Evolutionary conservation across 345 rosid genomes (phyloP), one percentile per base, ranked within the genome.

Genomic region (Abelmoschus esculentus): DNA sequence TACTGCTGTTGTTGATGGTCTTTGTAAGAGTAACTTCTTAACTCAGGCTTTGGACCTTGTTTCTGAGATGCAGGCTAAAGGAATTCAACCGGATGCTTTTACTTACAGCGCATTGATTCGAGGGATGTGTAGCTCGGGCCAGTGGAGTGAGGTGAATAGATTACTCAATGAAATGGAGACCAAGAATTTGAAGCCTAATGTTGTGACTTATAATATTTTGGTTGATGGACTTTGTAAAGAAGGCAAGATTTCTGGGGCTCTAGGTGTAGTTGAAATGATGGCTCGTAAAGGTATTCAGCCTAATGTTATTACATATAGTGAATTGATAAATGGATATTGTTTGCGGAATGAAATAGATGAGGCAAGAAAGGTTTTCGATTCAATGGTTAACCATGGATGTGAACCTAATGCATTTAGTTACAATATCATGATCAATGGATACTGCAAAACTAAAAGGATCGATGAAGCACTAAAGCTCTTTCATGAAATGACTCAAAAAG

Each of bases 391-490:
- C n/a, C 14, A 17, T 50, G 57, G 60, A 7, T 18, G 40, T 67
- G 28, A 52, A 34, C 71, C 46, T 4, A 34, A 67, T 36, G 58
- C 28, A 17, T n/a, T 67, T 52, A 28, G 46, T 32, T 67, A 52
- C 44, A 67, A 34, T 15, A 47, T 54, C 46, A n/a, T 50, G 46
- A 52, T 67, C 10, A 67, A 67, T 67, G 71, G 71, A 31, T 67
- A 67, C 22, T 67, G 46, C 57, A 52, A 47, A 67, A 49, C 26
- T 18, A 52, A 29, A 6, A 67, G 22, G 60, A 52, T 67, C 11
- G 71, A 50, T n/a, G 58, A 67, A 54, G 71, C 71, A 52, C 42
- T 67, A 12, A 32, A 67, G 31, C 71, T 67, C 22, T 67, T 67
- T 52, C 42, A 67, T 67, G 71, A 67, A 52, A 67, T 67, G 71